These are phyloP conservation scores for Lactifluus volemus DNA, from an alignment of 768 basidiomycete genomes.

Conservation along the genomic window DNA sequence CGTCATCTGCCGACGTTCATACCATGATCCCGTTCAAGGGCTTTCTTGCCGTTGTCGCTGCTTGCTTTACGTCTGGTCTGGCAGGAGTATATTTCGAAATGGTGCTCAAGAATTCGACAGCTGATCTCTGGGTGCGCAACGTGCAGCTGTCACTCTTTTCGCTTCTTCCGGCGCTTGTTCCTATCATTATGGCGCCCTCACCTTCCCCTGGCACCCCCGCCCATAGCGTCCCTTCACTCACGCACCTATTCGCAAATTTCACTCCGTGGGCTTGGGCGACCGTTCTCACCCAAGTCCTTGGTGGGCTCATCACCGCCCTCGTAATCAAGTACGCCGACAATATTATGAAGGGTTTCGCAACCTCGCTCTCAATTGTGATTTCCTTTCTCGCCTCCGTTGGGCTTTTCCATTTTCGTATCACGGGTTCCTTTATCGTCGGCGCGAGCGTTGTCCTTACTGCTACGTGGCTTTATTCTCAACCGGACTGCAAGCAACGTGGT, in stretches of 20 bases:
- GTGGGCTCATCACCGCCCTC: constrained; percentile 87
- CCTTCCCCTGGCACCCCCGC: constrained; percentile 23
- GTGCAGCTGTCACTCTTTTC: constrained; percentile 94
- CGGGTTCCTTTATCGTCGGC: constrained; percentile 78
- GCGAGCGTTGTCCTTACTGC: constrained; percentile 76
- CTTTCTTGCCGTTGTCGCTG: constrained; percentile 80
- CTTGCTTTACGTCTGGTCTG: constrained; percentile 92
- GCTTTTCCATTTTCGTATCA: constrained; percentile 84
- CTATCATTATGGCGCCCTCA: constrained; percentile 50
- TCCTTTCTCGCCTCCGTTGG: constrained; percentile 89
- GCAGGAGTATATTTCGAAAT: constrained; percentile 99
- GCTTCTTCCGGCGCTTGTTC: constrained; percentile 76
- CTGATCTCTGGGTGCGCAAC: constrained; percentile 94
- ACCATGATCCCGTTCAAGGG: constrained; percentile 79
- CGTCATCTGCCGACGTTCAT: constrained; percentile 25
- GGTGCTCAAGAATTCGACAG: constrained; percentile 84
- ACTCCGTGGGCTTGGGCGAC: constrained; percentile 90
- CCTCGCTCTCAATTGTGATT: constrained; percentile 87
- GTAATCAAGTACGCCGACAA: constrained; percentile 95
- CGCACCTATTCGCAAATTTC: constrained; percentile 72
- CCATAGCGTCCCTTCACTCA: constrained; percentile 31
- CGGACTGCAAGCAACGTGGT: constrained; percentile 23
- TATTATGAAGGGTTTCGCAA: constrained; percentile 91
- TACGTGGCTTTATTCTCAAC: constrained; percentile 90
- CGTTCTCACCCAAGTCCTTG: constrained; percentile 78